Evolutionary conservation across 1,139 yeast species (phyloP).

Genomic region (Eremothecium gossypii): DNA sequence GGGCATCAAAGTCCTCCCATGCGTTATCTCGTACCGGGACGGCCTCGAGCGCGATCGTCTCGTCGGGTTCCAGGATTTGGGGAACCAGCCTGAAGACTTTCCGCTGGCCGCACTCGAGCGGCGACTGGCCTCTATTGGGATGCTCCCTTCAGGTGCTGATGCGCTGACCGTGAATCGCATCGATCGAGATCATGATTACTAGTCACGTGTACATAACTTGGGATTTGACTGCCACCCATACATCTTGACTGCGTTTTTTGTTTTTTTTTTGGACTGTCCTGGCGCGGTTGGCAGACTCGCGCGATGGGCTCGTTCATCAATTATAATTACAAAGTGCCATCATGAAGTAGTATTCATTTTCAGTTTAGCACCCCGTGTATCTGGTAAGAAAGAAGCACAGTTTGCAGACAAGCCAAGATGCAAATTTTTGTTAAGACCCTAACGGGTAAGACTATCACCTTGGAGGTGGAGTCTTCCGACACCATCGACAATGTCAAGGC

Average conservation of each 20-base stretch:
- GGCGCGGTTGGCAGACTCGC: not conserved
- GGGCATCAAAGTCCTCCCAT: conserved; percentile 59
- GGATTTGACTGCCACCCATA: conserved; percentile 21
- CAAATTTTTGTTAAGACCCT: conserved; percentile 98
- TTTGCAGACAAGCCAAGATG: conserved; percentile 54
- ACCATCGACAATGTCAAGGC: conserved; percentile 98
- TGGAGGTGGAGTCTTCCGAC: conserved; percentile 98
- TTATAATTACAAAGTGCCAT: no score
- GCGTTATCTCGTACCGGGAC: conserved; percentile 50
- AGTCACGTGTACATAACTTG: conserved; percentile 28
- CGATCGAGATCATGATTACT: conserved; percentile 22
- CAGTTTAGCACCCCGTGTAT: conserved; percentile 1
- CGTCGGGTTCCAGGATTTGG: conserved; percentile 58
- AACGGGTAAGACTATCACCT: conserved; percentile 98
- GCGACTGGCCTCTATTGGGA: conserved; percentile 29
- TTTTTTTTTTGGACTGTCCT: not conserved
- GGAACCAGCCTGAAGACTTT: conserved; percentile 33
- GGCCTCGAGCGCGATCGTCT: conserved; percentile 53
- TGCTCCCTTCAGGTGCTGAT: conserved; percentile 17
- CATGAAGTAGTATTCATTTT: not conserved
- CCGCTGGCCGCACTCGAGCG: conserved; percentile 40
- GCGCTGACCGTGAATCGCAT: not conserved
- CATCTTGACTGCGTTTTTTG: not conserved
- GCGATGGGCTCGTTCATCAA: not conserved
- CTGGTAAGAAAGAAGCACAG: conserved; percentile 33